These are phyloP conservation scores for Candida parachauliodes DNA, from an alignment of 805 yeast genomes.

Conservation along the genomic window DNA sequence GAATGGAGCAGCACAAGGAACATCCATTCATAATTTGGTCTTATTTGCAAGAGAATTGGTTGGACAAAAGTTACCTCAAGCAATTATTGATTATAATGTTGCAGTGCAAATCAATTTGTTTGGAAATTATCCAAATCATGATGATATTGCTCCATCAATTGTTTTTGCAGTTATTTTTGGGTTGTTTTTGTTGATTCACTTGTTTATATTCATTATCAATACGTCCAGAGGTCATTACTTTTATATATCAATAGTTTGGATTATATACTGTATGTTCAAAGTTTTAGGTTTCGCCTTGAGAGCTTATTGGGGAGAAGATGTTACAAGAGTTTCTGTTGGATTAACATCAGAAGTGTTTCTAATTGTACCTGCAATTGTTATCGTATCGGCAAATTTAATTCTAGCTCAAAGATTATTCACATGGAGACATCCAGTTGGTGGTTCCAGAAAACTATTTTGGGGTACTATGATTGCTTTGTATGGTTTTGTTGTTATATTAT, in stretches of 20 bases:
- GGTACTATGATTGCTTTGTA: constrained; percentile 47
- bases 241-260: constrained; percentile 49
- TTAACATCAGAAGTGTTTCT: constrained; percentile 54
- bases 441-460: constrained; percentile 51
- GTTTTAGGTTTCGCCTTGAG: constrained; percentile 58
- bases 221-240: constrained; percentile 56
- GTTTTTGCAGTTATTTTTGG: constrained; percentile 52
- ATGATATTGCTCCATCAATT: constrained; percentile 57
- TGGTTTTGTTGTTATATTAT: constrained; percentile 49
- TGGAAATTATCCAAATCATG: constrained; percentile 56
- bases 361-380: constrained; percentile 51
- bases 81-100: constrained; percentile 32
- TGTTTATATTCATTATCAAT: constrained; percentile 46
- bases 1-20: constrained; percentile 16
- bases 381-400: constrained; percentile 57
- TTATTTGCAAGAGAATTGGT: constrained; percentile 25
- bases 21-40: constrained; percentile 20
- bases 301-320: constrained; percentile 52
- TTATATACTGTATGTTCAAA: constrained; percentile 48
- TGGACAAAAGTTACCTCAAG: constrained; percentile 37
- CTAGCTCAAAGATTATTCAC: constrained; percentile 71
- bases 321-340: constrained; percentile 46
- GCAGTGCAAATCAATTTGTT: constrained; percentile 48
- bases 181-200: constrained; percentile 43
- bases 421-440: constrained; percentile 73